Evolutionary conservation across 2,329 filamentous ascomycete genomes (phyloP), one percentile per base, ranked within the genome.

Genomic region (Domatiomyces globalis): DNA sequence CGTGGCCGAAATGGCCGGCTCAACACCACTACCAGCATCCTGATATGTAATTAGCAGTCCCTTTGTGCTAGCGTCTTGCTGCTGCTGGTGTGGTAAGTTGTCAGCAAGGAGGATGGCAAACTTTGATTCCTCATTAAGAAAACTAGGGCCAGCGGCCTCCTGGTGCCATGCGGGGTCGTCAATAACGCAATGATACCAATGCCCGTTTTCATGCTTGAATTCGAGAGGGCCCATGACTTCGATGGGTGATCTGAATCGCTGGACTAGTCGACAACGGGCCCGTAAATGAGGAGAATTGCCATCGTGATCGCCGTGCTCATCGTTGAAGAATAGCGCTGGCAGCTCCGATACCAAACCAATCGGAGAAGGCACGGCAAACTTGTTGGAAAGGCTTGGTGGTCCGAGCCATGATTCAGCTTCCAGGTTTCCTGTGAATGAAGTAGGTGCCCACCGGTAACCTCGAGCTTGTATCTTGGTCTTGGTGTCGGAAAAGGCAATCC

Each of bases 391-490:
- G 29, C 39, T 49, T 49, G 8, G 47, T 20, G 22, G 22, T 25
- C 22, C 22, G 22, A 25, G 22, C 22, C 22, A 25, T 3, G 22
- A 25, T 25, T 25, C 22, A 25, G 22, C 22, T 25, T 25, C 22
- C 22, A 25, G 22, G 33, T 27, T 22, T 10, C 27, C 33, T 22
- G 43, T 19, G 15, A 49, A 15, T 12, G 9, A 42, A 43, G 49
- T 18, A 42, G 49, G 49, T 3, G 49, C 49, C 49, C 49, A 50
- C 12, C 49, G 42, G 46, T 36, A 50, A 4, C 49, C 49, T 12
- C n/a, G 2, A 27, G 33, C n/a, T 27, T 27, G 25, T 17, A 50
- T 19, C 22, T 50, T 50, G 9, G 20, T 42, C 25, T 22, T 33
- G 43, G 25, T 29, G n/a, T 20, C 19, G 22, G 25, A 22, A 39